These are phyloP conservation scores for Ascochyta pisi DNA, from an alignment of 2,329 filamentous ascomycete genomes.

Conservation along the genomic window DNA sequence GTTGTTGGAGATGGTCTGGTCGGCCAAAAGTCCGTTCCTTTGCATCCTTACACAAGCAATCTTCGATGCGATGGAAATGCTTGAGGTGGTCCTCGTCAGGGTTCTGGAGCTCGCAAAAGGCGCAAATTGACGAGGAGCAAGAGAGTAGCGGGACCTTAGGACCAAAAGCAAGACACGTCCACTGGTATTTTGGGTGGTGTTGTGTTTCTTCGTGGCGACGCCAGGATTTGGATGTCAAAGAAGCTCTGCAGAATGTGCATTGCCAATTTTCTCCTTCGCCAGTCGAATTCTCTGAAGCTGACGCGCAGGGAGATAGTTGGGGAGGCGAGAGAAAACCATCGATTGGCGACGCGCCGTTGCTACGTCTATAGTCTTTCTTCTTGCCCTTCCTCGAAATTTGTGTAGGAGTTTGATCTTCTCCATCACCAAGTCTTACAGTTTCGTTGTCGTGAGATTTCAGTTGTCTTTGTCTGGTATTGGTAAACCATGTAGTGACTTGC, in stretches of 20 bases:
- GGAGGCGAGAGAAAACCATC: slow-evolving; percentile 19
- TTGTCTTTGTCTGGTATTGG: slow-evolving; percentile 42
- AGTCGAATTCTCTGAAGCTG: slow-evolving; percentile 5
- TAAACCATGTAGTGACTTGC: slow-evolving; percentile 47
- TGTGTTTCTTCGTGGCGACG: slow-evolving; percentile 48
- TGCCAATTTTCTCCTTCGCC: slow-evolving; percentile 38
- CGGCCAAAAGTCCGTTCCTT: slow-evolving; percentile 42
- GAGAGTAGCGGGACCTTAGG: slow-evolving; percentile 28
- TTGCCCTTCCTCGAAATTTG: slow-evolving; percentile 41
- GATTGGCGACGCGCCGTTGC: slow-evolving; percentile 19
- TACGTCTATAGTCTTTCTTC: slow-evolving; percentile 46
- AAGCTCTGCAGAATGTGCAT: slow-evolving; percentile 43
- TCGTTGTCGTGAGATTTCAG: slow-evolving; percentile 17
- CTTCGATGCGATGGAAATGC: slow-evolving; percentile 37
- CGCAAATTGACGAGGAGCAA: slow-evolving; percentile 27
- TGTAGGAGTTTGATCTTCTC: neutral
- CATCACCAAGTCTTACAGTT: neutral
- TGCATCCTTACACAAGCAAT: slow-evolving; percentile 37
- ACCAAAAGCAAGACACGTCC: slow-evolving; percentile 43
- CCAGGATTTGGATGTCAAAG: slow-evolving; percentile 45
- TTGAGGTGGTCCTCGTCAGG: slow-evolving; percentile 41
- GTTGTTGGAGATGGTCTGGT: slow-evolving; percentile 44
- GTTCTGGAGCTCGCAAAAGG: slow-evolving; percentile 38
- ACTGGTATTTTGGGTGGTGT: slow-evolving; percentile 42
- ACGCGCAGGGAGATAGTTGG: slow-evolving; percentile 13